phyloP scores from a whole-genome alignment of 139 green algal species.

The Volvox reticuliferus region DNA sequence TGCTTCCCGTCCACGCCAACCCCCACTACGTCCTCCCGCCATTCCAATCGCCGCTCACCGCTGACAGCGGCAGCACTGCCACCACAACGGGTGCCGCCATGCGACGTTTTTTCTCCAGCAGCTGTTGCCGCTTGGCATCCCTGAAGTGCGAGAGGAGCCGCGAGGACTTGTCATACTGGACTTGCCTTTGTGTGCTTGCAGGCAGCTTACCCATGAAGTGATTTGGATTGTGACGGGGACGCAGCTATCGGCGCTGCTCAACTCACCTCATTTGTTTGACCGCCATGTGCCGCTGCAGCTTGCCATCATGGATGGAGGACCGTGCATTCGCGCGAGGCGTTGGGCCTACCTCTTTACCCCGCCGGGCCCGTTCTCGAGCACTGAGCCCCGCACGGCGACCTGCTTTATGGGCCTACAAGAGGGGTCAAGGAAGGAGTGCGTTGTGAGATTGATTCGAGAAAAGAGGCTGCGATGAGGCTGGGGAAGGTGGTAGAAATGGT shows the following conservation, averaged over 20 bases:
- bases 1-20: not conserved
- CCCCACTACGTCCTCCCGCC: too few species aligned
- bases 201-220: too few species aligned
- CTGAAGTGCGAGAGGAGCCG: constrained; percentile 45
- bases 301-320: constrained; percentile 45
- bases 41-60: constrained; percentile 33
- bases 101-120: constrained; percentile 67
- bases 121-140: constrained; percentile 75
- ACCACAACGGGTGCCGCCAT: constrained; percentile 72
- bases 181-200: too few species aligned
- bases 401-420: constrained; percentile 84
- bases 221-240: too few species aligned
- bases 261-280: constrained; percentile 73
- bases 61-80: constrained; percentile 78
- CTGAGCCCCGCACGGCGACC: constrained; percentile 78
- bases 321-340: constrained; percentile 37
- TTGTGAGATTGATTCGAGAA: not conserved
- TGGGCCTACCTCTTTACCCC: constrained; percentile 60
- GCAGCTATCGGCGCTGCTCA: too few species aligned
- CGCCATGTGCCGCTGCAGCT: constrained; percentile 71
- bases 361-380: constrained; percentile 79
- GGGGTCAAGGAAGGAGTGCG: not conserved
- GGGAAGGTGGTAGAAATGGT: not conserved
- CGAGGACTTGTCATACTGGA: too few species aligned
- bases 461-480: not conserved